Conservation (phyloP, 2,329 filamentous ascomycete species). For the Pseudocercospora fuligena region DNA sequence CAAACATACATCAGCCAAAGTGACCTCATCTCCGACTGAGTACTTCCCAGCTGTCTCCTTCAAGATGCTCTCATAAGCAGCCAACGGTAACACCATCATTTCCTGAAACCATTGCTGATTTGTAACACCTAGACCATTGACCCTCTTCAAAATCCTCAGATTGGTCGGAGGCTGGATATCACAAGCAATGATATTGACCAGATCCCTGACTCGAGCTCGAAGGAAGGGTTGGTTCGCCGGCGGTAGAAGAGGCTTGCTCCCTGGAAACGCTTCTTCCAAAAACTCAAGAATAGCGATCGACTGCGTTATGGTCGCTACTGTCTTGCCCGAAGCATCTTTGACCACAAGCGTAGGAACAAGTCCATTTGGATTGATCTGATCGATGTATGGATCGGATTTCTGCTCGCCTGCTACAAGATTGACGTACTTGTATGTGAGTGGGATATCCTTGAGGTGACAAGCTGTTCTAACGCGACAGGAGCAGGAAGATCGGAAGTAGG, state of each 20-base stretch:
- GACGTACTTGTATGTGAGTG: constrained; percentile 2
- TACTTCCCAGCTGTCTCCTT: constrained; percentile 7
- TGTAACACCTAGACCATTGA: constrained; percentile 13
- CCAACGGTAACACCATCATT: background rate
- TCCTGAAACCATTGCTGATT: constrained; percentile 9
- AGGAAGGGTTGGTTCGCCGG: constrained; percentile 53
- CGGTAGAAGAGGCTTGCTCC: constrained; percentile 53
- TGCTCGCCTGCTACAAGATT: constrained; percentile 10
- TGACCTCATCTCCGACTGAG: constrained; percentile 11
- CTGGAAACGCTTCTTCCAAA: constrained; percentile 60
- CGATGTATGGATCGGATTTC: background rate
- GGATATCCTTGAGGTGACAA: constrained; percentile 11
- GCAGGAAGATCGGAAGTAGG: constrained; percentile 22
- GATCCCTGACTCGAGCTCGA: constrained; percentile 58
- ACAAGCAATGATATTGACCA: constrained; percentile 59
- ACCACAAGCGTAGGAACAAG: constrained; percentile 12
- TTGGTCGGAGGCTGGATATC: constrained; percentile 68
- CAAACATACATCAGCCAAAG: constrained; percentile 18
- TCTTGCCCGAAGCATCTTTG: background rate
- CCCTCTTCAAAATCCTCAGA: constrained; percentile 54
- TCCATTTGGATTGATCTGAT: constrained; percentile 13
- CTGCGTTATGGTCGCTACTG: constrained; percentile 42
- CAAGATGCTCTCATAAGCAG: constrained; percentile 11
- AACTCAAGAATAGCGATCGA: constrained; percentile 67
- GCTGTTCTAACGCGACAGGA: constrained; percentile 18